Percentiles rank a stretch among this genome's conserved stretches.
phyloP scores from a whole-genome alignment of 306 rosid species.

The Lathyrus sativus region DNA sequence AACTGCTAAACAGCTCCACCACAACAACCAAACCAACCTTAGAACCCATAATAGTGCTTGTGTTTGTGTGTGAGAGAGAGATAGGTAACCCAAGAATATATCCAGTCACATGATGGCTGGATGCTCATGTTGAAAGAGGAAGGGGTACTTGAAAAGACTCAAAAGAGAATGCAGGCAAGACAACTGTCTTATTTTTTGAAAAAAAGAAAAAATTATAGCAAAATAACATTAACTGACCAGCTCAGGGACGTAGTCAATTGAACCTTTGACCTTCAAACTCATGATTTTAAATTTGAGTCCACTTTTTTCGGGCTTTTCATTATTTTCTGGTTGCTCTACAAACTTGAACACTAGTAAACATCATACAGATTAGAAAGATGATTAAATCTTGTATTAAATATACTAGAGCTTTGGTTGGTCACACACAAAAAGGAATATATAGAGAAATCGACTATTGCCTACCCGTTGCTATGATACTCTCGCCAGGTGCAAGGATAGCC shows the following conservation, averaged over 20 bases:
- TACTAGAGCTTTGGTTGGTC: constrained; percentile 1
- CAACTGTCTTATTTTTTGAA: constrained; percentile 11
- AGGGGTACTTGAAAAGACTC: not conserved
- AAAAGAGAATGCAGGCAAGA: constrained; percentile 1
- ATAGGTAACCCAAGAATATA: too few relatives aligned
- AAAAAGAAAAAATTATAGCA: too few relatives aligned
- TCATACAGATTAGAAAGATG: constrained; percentile 33
- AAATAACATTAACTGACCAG: constrained; percentile 65
- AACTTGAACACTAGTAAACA: constrained; percentile 80
- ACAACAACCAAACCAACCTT: too few relatives aligned
- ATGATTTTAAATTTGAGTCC: constrained; percentile 94
- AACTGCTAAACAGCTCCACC: too few relatives aligned
- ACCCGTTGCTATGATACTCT: constrained; percentile 97
- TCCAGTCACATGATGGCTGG: constrained; percentile 6
- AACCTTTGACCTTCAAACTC: constrained; percentile 97
- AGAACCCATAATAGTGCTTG: too few relatives aligned
- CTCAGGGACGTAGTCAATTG: constrained; percentile 89
- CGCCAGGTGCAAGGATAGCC: constrained; percentile 92
- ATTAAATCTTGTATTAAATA: not conserved
- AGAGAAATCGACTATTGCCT: constrained; percentile 29
- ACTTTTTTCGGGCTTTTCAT: constrained; percentile 85
- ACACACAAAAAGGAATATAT: constrained; percentile 13
- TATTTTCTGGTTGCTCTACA: constrained; percentile 90
- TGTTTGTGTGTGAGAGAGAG: not conserved
- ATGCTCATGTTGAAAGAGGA: not conserved